phyloP scores from a whole-genome alignment of 2,329 filamentous ascomycete species.

The Penicillium vulpinum region DNA sequence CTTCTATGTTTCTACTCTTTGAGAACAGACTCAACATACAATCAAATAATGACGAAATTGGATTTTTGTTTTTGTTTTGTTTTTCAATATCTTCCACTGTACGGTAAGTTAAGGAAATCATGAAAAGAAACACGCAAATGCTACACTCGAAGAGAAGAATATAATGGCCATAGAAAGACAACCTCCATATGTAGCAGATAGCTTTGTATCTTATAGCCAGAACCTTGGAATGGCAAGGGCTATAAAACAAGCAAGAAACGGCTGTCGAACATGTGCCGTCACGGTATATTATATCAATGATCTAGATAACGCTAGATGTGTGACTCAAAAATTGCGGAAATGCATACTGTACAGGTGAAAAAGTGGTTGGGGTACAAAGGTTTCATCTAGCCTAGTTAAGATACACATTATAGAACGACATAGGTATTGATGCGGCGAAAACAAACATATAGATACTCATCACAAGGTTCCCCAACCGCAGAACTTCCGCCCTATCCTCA shows the following conservation, averaged over 20 bases:
- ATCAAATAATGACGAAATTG: constrained; percentile 17
- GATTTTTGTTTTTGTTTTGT: neutral
- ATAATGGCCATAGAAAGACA: too few species aligned
- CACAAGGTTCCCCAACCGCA: constrained; percentile 43
- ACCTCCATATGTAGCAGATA: too few species aligned
- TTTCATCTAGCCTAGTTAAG: neutral
- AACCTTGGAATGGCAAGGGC: too few species aligned
- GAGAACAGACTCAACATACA: constrained; percentile 9
- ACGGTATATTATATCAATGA: too few species aligned
- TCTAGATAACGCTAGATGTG: too few species aligned
- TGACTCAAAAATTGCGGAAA: neutral
- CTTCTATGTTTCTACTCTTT: neutral
- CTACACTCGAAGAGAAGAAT: neutral
- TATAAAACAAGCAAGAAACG: too few species aligned
- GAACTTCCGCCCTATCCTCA: constrained; percentile 41
- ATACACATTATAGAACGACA: neutral
- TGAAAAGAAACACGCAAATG: neutral
- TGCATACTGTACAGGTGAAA: neutral
- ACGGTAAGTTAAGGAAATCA: neutral
- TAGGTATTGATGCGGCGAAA: neutral
- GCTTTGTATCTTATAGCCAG: too few species aligned
- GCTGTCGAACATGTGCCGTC: too few species aligned
- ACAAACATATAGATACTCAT: constrained; percentile 1
- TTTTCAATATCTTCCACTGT: neutral
- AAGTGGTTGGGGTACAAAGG: too few species aligned